Evolutionary conservation across 2,329 filamentous ascomycete genomes (phyloP), one percentile per base, ranked within the genome.

Genomic region (Venturiaceae sp.): DNA sequence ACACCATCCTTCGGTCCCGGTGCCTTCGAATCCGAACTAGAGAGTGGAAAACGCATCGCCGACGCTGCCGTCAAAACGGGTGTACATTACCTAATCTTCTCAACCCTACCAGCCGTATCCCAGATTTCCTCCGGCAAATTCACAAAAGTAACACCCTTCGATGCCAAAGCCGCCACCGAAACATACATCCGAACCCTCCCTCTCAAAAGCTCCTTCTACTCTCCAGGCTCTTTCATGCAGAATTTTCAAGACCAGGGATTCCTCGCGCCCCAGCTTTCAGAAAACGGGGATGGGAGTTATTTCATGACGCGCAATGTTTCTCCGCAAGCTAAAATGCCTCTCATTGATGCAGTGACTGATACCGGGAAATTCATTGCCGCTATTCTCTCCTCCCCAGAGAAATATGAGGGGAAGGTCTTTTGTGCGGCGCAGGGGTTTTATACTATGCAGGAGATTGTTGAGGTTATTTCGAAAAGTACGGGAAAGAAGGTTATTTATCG

Each of bases 81-180:
- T 9, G 68, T 72, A 2, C 60, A 67, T 28, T 74, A 75, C 59
- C 65, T 75, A 14, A 71, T 77, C 61, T 77, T 65, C 62, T 71
- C 68, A 50, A 66, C 67, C n/a, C 58, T 70, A 14, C 63, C 65
- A 3, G 54, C 64, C 23, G 66, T 65, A 4, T 57, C 59, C 16
- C 66, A 68, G 57, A 26, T 60, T 13, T 7, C n/a, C 26, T 28
- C 36, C 19, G 57, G 32, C 9, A 41, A 61, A 65, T 64, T 73
- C 13, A 65, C 60, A 19, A 63, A 71, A 23, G 71, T 73, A 2
- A 62, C 74, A 61, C 77, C 81, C 62, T 85, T 84, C 60, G 82
- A 85, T 67, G 71, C 68, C 66, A 85, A 85, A 66, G 81, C 80
- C 23, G 69, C 76, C 11, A 75, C 81, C 0, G 81, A 83, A 62